phyloP scores from a whole-genome alignment of 345 rosid species.

The Eucalyptus sp. region DNA sequence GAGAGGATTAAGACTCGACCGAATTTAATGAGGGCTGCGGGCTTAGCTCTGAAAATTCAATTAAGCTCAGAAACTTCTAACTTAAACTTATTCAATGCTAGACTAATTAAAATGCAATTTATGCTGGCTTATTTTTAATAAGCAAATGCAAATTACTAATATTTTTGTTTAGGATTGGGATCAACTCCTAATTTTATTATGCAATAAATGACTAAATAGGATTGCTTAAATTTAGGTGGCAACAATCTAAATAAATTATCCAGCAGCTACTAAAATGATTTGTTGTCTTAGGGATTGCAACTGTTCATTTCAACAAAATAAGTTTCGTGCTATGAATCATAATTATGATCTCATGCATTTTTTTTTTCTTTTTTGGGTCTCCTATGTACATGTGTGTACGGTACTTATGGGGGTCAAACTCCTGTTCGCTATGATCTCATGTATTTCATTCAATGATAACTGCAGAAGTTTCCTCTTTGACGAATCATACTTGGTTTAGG shows the following conservation, averaged over 20 bases:
- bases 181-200: not conserved
- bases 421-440: not conserved
- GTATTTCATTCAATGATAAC: not conserved
- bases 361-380: too few species aligned
- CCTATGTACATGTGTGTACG: too few species aligned
- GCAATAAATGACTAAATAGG: conserved; percentile 24
- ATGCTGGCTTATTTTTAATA: not conserved
- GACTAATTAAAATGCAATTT: not conserved
- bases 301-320: not conserved
- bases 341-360: not conserved
- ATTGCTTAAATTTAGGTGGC: conserved; percentile 43
- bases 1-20: not conserved
- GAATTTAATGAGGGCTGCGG: not conserved
- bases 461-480: not conserved
- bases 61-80: not conserved
- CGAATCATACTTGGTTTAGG: not conserved
- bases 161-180: not conserved
- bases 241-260: not conserved
- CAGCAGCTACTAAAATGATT: not conserved
- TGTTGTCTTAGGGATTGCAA: not conserved
- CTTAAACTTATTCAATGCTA: not conserved
- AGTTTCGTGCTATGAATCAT: not conserved
- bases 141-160: not conserved
- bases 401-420: too few species aligned
- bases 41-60: not conserved